Base-by-base conservation (phyloP, 306 rosid species). In the Hippophae tibetana region DNA sequence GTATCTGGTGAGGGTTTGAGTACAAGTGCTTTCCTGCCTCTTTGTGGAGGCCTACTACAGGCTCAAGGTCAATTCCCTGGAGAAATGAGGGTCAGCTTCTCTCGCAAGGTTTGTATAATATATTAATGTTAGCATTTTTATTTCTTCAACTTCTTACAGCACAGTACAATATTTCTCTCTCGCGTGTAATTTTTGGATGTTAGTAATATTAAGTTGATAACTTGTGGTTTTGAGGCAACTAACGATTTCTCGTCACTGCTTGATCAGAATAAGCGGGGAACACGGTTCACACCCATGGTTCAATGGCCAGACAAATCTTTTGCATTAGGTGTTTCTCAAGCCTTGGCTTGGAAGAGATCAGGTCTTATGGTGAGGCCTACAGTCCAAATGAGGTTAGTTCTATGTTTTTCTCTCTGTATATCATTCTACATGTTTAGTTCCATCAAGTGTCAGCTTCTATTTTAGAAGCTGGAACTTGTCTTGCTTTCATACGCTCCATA, bases 41-140 rank as follows among this genome's bases (percentile, higher is more conserved):
- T 88, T 47, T 80, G 85, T 53, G 97, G 99, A 56, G 99, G 99
- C 72, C 99, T 93, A 74, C 84, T 93, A 75, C 99, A 93, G 81
- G 95, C 88, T 61, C 99, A 93, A 62, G 99, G 99, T 74, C 97
- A 88, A 73, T 93, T 86, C 88, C 99, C 99, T 2, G 99, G 99
- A 68, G 99, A 93, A 77, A 88, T 88, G 99, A 86, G 82, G 80
- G 88, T 81, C 79, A 93, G 95, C 86, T 93, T 74, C 74, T 93
- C 97, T 57, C 83, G 86, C 90, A 88, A 93, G 97, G 99, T 93
- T 61, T 67, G 68, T 47, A 57, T 65, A 64, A 61, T 63, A 50
- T 6, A 55, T 31, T 31, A 31, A 31, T 31, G 2, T 4, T 31
- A 31, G 38, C 38, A 31, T 31, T 31, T 31, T 31, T 18, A 18